Evolutionary conservation across 225 moss, liverwort and hornwort species (phyloP).

Genomic region (Anthoceros angustus): DNA sequence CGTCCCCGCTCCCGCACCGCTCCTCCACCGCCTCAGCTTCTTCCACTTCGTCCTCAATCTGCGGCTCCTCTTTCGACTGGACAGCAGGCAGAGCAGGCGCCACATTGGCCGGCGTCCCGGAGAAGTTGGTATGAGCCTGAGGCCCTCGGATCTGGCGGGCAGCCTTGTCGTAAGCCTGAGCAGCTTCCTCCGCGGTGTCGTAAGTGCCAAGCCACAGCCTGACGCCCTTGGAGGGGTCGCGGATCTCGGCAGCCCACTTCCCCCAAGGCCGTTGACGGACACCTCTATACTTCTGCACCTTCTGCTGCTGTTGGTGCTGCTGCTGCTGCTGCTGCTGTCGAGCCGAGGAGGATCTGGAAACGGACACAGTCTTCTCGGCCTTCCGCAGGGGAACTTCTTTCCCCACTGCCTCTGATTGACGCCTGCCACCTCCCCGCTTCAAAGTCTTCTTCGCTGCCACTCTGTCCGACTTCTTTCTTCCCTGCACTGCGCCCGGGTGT

Average conservation of each 20-base stretch:
- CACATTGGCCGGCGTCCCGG: not conserved
- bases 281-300: slow-evolving; percentile 19
- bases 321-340: not conserved
- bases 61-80: not conserved
- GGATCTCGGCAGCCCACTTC: slow-evolving; percentile 43
- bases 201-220: slow-evolving; percentile 47
- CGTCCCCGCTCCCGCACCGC: not conserved
- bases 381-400: not conserved
- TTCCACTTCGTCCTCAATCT: not conserved
- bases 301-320: not conserved
- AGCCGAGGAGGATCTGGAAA: not conserved
- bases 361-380: not conserved
- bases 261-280: slow-evolving; percentile 45
- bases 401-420: not conserved
- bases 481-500: not conserved
- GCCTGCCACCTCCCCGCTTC: not conserved
- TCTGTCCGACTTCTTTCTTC: not conserved
- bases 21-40: not conserved
- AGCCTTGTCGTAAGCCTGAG: slow-evolving; percentile 42
- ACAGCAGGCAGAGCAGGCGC: not conserved
- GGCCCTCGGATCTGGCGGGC: slow-evolving; percentile 50
- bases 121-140: slow-evolving; percentile 38
- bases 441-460: not conserved
- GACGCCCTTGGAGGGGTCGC: slow-evolving; percentile 39
- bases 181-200: slow-evolving; percentile 40